Evolutionary conservation across 2,329 filamentous ascomycete genomes (phyloP).

Genomic region (Nemania abortiva): DNA sequence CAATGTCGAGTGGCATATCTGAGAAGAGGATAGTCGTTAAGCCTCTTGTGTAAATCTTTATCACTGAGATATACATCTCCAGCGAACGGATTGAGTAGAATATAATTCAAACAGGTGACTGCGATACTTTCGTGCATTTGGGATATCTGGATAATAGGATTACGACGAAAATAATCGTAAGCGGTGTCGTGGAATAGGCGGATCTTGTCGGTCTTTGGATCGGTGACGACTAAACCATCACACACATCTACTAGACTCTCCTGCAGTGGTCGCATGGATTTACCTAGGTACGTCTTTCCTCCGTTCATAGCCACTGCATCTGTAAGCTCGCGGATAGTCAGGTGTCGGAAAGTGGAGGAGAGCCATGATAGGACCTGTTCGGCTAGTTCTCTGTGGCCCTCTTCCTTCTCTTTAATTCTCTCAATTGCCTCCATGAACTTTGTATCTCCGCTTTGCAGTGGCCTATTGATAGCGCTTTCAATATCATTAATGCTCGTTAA

Average conservation of each 20-base stretch:
- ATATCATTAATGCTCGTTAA: slow-evolving; percentile 8
- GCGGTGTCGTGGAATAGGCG: slow-evolving; percentile 6
- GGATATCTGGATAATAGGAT: neutral
- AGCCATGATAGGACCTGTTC: slow-evolving; percentile 1
- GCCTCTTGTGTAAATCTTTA: neutral
- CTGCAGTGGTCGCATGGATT: neutral
- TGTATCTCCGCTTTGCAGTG: neutral
- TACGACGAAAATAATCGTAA: slow-evolving; percentile 4
- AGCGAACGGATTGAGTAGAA: neutral
- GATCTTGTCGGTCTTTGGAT: neutral
- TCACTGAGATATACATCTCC: neutral
- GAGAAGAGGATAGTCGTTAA: neutral
- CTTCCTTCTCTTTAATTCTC: neutral
- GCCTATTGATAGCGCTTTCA: neutral
- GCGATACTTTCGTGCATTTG: slow-evolving; percentile 1
- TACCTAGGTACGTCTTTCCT: neutral
- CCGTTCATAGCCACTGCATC: slow-evolving; percentile 1
- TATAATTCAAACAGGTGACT: slow-evolving; percentile 1
- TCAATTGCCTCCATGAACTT: neutral
- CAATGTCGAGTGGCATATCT: neutral
- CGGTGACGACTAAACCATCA: slow-evolving; percentile 2
- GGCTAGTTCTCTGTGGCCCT: neutral
- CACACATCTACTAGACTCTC: neutral
- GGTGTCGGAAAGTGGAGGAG: neutral
- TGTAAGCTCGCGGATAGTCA: neutral